A percentile compares a stretch with the other conserved stretches of the same genome.
Conservation (phyloP, 202 grass and related monocot species). For the Setaria italica region DNA sequence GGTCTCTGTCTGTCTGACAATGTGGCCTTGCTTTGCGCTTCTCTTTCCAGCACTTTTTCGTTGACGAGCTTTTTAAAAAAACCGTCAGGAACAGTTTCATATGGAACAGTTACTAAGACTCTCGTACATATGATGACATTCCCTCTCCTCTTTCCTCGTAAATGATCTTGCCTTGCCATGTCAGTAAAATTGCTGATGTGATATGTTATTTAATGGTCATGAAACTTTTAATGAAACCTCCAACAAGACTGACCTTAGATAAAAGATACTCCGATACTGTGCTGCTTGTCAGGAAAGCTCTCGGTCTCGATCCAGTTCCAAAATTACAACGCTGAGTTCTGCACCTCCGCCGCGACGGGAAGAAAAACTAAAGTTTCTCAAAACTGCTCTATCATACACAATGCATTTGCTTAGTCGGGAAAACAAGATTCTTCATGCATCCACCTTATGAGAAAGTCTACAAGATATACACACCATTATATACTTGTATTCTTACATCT, state of each 20-base stretch:
- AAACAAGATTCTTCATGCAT: constrained; percentile 1
- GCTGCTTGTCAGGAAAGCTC: background rate
- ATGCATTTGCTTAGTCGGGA: background rate
- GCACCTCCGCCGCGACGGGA: background rate
- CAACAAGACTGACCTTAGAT: no score
- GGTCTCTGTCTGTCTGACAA: no score
- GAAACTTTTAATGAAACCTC: no score
- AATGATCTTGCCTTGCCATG: no score
- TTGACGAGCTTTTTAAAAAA: background rate
- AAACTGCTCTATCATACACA: background rate
- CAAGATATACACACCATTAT: constrained; percentile 30
- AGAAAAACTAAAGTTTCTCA: background rate
- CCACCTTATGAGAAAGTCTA: constrained; percentile 14
- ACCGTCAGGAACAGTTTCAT: background rate
- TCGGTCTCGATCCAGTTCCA: background rate
- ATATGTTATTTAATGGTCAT: no score
- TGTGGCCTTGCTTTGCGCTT: background rate
- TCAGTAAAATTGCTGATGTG: no score
- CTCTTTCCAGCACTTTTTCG: background rate
- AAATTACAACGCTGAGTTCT: background rate
- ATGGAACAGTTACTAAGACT: no score
- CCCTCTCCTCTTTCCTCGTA: no score
- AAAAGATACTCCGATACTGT: background rate
- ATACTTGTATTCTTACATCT: constrained; percentile 20
- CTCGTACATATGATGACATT: no score